Evolutionary conservation across 345 rosid genomes (phyloP), one percentile per base, ranked within the genome.

Genomic region (Eucalyptus sp.): DNA sequence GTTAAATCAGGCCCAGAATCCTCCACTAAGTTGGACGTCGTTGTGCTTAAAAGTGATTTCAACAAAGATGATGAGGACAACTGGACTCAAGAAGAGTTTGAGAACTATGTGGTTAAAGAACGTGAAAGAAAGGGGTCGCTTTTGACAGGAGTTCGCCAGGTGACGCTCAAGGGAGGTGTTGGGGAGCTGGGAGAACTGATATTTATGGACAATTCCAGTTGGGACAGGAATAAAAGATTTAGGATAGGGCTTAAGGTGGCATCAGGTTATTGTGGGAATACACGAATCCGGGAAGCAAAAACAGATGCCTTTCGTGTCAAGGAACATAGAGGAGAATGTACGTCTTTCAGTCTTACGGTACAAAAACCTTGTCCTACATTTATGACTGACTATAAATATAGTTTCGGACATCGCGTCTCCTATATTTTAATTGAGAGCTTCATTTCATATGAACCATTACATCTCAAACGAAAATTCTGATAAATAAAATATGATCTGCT

Each of bases 1-100:
- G 89, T 93, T 48, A 89, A 87, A 43, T 86, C 90, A 5, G 93
- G 89, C 62, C 91, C 88, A 2, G 94, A 93, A 89, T 90, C 94
- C 50, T 84, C 49, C 3, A 88, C 56, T 13, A 93, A 43, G 88
- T 60, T 93, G 50, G 94, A 91, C 46, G 88, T 91, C 4, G 33
- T 92, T 18, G 94, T 91, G 86, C 93, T 92, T 58, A 92, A 90
- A 87, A 92, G 94, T 31, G 93, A 90, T 87, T 92, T 92, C 85
- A 91, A 89, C 37, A 89, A 91, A 60, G 93, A 92, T 83, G 91
- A 88, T 68, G n/a, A 56, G 12, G 90, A 90, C 44, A 88, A 86
- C 76, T 92, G 94, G 93, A 88, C 91, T 3, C 52, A 18, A 24
- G 92, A 90, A 48, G 92, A 92, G 84, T 92, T 92, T 51, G 94